A percentile compares a stretch with the other conserved stretches of the same genome.
These are phyloP conservation scores for Cutaneotrichosporon dermatis DNA, from an alignment of 1,284 basidiomycete species.

Conservation along the genomic window DNA sequence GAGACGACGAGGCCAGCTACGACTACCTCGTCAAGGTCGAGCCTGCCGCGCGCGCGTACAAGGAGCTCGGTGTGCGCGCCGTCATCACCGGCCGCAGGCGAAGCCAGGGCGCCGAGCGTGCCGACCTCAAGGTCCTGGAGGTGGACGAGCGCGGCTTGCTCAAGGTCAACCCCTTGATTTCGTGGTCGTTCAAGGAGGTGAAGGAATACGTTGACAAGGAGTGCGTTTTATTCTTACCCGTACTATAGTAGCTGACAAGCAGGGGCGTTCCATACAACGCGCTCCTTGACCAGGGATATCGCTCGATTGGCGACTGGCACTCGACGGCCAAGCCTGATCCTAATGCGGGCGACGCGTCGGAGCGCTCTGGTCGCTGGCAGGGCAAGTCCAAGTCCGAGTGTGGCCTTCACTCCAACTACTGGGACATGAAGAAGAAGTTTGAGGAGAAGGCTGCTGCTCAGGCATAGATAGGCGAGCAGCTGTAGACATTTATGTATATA, in stretches of 20 bases:
- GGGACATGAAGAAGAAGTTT: constrained; percentile 51
- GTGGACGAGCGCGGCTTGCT: constrained; percentile 86
- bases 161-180: constrained; percentile 91
- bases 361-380: constrained; percentile 88
- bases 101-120: constrained; percentile 85
- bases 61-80: constrained; percentile 70
- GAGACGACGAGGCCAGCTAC: constrained; percentile 79
- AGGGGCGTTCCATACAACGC: constrained; percentile 80
- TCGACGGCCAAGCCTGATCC: constrained; percentile 65
- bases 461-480: too few relatives aligned
- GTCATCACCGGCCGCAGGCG: constrained; percentile 92
- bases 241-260: constrained; percentile 5
- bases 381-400: constrained; percentile 90
- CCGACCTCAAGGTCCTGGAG: constrained; percentile 77
- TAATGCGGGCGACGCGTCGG: constrained; percentile 61
- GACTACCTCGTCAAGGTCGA: constrained; percentile 96
- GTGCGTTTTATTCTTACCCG: constrained; percentile 26
- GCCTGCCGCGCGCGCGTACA: constrained; percentile 84
- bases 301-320: constrained; percentile 95
- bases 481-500: too few relatives aligned
- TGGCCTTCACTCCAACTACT: constrained; percentile 86
- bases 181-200: constrained; percentile 82
- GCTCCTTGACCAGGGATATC: constrained; percentile 85
- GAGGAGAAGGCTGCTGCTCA: constrained; percentile 30
- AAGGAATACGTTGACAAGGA: constrained; percentile 81